Evolutionary conservation across 2,329 filamentous ascomycete species (phyloP), one percentile per base, ranked within the genome.

Genomic region (Anthostomella pinea): DNA sequence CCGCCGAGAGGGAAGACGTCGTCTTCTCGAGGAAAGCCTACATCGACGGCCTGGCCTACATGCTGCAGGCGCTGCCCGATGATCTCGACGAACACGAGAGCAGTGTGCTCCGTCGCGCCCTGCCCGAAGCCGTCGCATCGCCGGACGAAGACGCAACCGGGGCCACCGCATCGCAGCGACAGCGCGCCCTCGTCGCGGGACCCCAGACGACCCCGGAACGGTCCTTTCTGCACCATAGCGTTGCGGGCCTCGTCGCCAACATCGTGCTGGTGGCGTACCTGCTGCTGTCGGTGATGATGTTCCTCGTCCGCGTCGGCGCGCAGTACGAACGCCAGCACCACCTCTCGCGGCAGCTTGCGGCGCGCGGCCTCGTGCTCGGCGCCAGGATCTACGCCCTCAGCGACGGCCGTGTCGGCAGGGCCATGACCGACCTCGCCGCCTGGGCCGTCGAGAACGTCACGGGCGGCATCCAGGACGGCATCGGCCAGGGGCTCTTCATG

Each of bases 391-490:
- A 71, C 40, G 72, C 70, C 28, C 71, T 85, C 62, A 76, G 81
- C 15, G 77, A 85, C 41, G 83, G 83, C 0, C 75, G 70, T 41
- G 63, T 85, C n/a, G 80, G 81, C 0, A 70, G 78, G 43, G 65
- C 69, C 3, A 55, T 85, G 15, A 68, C 73, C 13, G 73, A 77
- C 20, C 53, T 75, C 8, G 69, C 73, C 3, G 57, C 72, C 3
- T 87, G 82, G 77, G 73, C 79, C 51, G 59, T 84, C 2, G 72
- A 81, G 44, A 76, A 79, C 14, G 64, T 87, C 33, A 72, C 78
- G 2, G 81, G 79, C 10, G 85, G 84, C 0, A 65, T 87, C 26
- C 78, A 79, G 49, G 80, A 87, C 48, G 81, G 84, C 5, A 65
- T 73, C 70, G 63, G 66, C 13, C 59, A 59, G 9, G 58, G 57